These are phyloP conservation scores for Cyberlindnera maritima DNA, from an alignment of 805 yeast genomes.

Conservation along the genomic window DNA sequence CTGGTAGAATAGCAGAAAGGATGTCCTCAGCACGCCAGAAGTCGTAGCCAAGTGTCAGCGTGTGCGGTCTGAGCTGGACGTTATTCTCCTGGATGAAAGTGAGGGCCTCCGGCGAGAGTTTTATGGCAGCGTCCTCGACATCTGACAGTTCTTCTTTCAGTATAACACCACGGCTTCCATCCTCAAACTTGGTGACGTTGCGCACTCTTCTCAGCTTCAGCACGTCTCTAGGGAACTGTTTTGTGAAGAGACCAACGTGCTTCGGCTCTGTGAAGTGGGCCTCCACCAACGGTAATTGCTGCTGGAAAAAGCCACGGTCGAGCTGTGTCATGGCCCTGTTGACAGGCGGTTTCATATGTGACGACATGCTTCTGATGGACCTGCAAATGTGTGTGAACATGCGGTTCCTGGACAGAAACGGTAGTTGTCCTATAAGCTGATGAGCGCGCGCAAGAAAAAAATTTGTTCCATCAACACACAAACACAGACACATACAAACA, in stretches of 20 bases:
- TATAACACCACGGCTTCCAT: constrained; percentile 43
- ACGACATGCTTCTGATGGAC: background rate
- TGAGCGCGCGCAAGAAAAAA: too few relatives aligned
- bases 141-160: constrained; percentile 49
- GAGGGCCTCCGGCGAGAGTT: constrained; percentile 42
- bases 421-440: too few relatives aligned
- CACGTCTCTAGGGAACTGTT: constrained; percentile 54
- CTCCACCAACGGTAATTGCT: constrained; percentile 57
- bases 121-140: constrained; percentile 34
- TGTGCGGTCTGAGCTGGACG: constrained; percentile 50
- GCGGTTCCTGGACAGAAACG: too few relatives aligned
- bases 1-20: constrained; percentile 73
- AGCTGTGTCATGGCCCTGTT: constrained; percentile 61
- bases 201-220: constrained; percentile 68
- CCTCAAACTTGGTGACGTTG: constrained; percentile 52
- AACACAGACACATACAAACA: too few relatives aligned
- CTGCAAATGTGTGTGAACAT: too few relatives aligned
- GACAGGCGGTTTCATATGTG: constrained; percentile 55
- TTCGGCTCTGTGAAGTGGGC: constrained; percentile 70
- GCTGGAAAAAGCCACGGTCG: constrained; percentile 63
- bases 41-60: constrained; percentile 59
- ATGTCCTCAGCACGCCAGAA: constrained; percentile 93
- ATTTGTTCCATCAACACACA: background rate
- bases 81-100: constrained; percentile 45
- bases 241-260: constrained; percentile 47